Evolutionary conservation across 2,329 filamentous ascomycete species (phyloP).

Genomic region (Fusarium nisikadoi): DNA sequence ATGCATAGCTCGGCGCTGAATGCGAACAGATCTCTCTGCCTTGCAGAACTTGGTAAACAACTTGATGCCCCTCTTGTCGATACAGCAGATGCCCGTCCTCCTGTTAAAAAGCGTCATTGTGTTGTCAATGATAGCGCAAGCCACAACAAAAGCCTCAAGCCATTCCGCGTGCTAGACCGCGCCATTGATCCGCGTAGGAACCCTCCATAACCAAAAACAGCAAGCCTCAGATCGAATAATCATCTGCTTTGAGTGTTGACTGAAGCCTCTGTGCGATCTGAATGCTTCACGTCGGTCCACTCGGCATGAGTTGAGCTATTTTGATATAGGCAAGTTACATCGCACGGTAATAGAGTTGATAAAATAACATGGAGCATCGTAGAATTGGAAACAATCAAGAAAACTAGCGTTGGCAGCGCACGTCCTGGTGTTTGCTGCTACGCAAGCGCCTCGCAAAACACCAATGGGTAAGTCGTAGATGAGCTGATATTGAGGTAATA

Average conservation of each 20-base stretch:
- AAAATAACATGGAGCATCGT: constrained; percentile 8
- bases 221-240: constrained; percentile 5
- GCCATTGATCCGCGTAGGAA: constrained; percentile 12
- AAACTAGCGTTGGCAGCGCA: constrained; percentile 27
- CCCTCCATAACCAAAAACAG: constrained; percentile 20
- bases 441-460: constrained; percentile 21
- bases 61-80: neutral
- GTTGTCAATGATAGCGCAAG: constrained; percentile 23
- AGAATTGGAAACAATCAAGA: constrained; percentile 13
- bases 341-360: constrained; percentile 26
- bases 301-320: constrained; percentile 13
- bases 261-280: neutral
- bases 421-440: constrained; percentile 16
- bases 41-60: constrained; percentile 19
- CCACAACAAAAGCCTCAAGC: constrained; percentile 15
- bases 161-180: constrained; percentile 33
- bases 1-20: constrained; percentile 11
- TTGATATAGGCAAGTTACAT: constrained; percentile 28
- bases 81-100: neutral
- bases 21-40: constrained; percentile 16
- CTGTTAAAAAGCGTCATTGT: constrained; percentile 12
- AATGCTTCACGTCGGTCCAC: constrained; percentile 10
- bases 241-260: neutral
- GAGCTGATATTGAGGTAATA: constrained; percentile 22
- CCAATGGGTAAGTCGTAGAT: constrained; percentile 31